Percentiles rank a stretch among this genome's conserved stretches.
phyloP scores from a whole-genome alignment of 345 rosid genomes.

The Odontarrhena argentea region DNA sequence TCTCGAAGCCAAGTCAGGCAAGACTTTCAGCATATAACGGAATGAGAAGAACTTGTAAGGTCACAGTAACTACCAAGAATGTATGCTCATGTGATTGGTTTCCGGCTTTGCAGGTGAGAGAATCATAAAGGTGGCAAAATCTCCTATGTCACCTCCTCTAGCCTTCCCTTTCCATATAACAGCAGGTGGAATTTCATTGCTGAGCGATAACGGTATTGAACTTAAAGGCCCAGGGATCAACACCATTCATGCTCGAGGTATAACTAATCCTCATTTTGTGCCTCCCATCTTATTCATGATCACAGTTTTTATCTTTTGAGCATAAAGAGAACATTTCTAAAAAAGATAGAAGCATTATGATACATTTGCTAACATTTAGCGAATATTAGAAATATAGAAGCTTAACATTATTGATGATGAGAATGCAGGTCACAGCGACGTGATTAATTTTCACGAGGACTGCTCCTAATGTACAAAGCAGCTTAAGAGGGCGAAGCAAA shows the following conservation, averaged over 20 bases:
- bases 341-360: slow-evolving; percentile 16
- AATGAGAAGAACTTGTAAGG: background rate
- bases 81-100: slow-evolving; percentile 17
- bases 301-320: background rate
- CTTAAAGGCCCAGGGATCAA: slow-evolving; percentile 62
- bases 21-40: background rate
- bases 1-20: slow-evolving; percentile 79
- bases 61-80: slow-evolving; percentile 1
- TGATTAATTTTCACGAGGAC: slow-evolving; percentile 45
- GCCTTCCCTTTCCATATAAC: slow-evolving; percentile 73
- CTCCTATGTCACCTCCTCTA: slow-evolving; percentile 77
- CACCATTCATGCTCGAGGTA: slow-evolving; percentile 50
- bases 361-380: background rate
- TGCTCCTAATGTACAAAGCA: slow-evolving; percentile 16
- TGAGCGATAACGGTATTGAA: slow-evolving; percentile 61
- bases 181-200: slow-evolving; percentile 64
- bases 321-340: slow-evolving; percentile 5
- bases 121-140: slow-evolving; percentile 76
- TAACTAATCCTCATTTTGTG: background rate
- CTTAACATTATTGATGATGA: slow-evolving; percentile 19
- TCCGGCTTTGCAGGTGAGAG: slow-evolving; percentile 60
- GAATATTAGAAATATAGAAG: background rate
- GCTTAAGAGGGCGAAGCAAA: slow-evolving; percentile 27
- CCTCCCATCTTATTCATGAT: background rate
- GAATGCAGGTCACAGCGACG: slow-evolving; percentile 51